Evolutionary conservation across 2,329 filamentous ascomycete genomes (phyloP), one percentile per base, ranked within the genome.

Genomic region (Neofusicoccum sp.): DNA sequence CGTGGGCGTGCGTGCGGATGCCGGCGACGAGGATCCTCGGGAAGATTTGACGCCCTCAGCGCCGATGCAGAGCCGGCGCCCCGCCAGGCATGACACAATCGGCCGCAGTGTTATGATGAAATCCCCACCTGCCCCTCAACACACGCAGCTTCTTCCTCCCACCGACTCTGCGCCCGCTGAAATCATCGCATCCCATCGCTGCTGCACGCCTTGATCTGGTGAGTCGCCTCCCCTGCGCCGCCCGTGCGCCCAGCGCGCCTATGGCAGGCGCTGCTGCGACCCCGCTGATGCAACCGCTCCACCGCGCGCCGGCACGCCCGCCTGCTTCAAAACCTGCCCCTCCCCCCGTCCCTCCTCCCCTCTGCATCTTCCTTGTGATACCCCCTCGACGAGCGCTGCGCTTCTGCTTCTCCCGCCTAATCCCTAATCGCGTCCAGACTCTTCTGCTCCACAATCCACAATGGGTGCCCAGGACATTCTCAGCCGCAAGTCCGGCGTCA

Each of bases 401-500:
- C 47, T n/a, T 26, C 30, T 11, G 6, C 57, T 47, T 24, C 34
- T 36, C 40, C 11, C 61, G 36, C 30, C 36, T 24, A 33, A 63
- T 59, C 26, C 60, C 59, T 20, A 20, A 47, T n/a, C 47, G 31
- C 20, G 34, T n/a, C 41, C n/a, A 30, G 4, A 3, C 30, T 12
- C 7, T 8, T 1, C 28, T 2, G 16, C 14, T 38, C 41, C 62
- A 65, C 33, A 49, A 14, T 45, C 61, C 63, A 67, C 58, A 45
- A 81, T 81, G 79, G 78, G 79, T 76, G 74, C 63, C 64, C 67
- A 72, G 65, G 83, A 85, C 68, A 76, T 84, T 73, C 82, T 89
- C 64, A 80, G 74, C 73, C 81, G 86, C 76, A 88, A 88, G 80
- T 67, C 79, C 66, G 86, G 86, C 72, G 72, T 76, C 68, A 88